Percentiles rank a stretch among this genome's conserved stretches.
phyloP scores from a whole-genome alignment of 768 basidiomycete genomes.

The Neoboletus brunneissimus region DNA sequence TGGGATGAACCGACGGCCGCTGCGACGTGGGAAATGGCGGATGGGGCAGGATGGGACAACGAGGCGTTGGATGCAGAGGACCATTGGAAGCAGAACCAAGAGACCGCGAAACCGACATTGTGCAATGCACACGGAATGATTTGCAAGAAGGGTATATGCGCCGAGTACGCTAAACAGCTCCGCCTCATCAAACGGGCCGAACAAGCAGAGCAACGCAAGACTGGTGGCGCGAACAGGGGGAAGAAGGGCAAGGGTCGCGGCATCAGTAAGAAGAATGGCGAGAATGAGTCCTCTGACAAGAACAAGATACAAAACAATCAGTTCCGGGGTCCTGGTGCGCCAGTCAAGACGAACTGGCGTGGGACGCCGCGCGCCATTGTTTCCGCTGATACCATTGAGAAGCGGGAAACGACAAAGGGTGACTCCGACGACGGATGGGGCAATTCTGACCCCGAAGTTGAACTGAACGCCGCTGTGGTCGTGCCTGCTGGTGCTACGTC shows the following conservation, averaged over 20 bases:
- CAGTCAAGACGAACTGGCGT: constrained; percentile 32
- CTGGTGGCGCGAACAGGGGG: constrained; percentile 11
- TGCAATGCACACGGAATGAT: constrained; percentile 35
- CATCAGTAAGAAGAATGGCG: constrained; percentile 8
- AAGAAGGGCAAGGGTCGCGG: constrained; percentile 23
- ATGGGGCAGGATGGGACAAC: constrained; percentile 11
- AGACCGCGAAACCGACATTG: constrained; percentile 8
- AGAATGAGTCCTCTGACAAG: background rate
- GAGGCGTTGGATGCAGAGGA: constrained; percentile 22
- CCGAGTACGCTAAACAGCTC: constrained; percentile 30
- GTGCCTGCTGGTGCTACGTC: constrained; percentile 8
- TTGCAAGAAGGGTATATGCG: constrained; percentile 39
- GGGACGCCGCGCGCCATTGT: constrained; percentile 28
- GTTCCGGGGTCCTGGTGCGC: constrained; percentile 31
- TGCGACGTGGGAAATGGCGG: constrained; percentile 3
- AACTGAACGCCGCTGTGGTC: constrained; percentile 3
- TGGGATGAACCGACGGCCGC: constrained; percentile 12
- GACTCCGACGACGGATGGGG: constrained; percentile 20
- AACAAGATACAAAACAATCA: constrained; percentile 10
- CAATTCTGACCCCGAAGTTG: constrained; percentile 15
- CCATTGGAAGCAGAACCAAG: constrained; percentile 17
- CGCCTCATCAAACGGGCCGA: constrained; percentile 17
- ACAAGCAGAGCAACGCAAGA: constrained; percentile 19
- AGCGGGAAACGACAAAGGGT: constrained; percentile 17
- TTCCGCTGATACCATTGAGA: constrained; percentile 23